Conservation (phyloP, 352 stramenopile genomes). For the Globisporangium emineosum region DNA sequence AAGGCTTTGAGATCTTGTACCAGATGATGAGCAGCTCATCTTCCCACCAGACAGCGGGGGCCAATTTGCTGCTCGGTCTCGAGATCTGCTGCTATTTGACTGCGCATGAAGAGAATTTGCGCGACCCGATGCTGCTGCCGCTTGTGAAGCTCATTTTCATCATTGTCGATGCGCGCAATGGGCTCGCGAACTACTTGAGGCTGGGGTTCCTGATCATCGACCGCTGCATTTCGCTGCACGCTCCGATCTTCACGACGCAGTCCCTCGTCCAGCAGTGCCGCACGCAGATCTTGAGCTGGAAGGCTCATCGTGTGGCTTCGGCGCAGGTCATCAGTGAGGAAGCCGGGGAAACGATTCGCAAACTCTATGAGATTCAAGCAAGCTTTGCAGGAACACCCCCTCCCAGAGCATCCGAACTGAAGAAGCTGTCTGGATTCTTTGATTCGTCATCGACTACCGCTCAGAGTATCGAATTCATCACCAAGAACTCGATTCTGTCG, state of each 20-base stretch:
- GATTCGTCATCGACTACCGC: background rate
- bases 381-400: background rate
- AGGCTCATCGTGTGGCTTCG: background rate
- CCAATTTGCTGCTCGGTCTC: slow-evolving; percentile 21
- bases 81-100: slow-evolving; percentile 41
- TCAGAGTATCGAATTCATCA: background rate
- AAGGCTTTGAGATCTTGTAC: slow-evolving; percentile 28
- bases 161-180: background rate
- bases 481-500: slow-evolving; percentile 7
- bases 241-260: slow-evolving; percentile 18
- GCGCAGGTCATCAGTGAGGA: slow-evolving; percentile 2
- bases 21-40: slow-evolving; percentile 28
- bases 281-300: slow-evolving; percentile 24
- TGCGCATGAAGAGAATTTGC: slow-evolving; percentile 26
- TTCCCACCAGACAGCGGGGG: slow-evolving; percentile 21
- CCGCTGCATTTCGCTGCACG: slow-evolving; percentile 25
- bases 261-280: slow-evolving; percentile 29
- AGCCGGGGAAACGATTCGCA: background rate
- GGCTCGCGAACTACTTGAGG: slow-evolving; percentile 15
- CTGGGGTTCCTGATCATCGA: slow-evolving; percentile 35
- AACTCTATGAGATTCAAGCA: background rate
- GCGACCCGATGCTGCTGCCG: slow-evolving; percentile 10
- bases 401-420: background rate
- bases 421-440: background rate
- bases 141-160: slow-evolving; percentile 34